A percentile compares a stretch with the other conserved stretches of the same genome.
phyloP scores from a whole-genome alignment of 805 yeast genomes.

The Saccharomycopsis javanensis region DNA sequence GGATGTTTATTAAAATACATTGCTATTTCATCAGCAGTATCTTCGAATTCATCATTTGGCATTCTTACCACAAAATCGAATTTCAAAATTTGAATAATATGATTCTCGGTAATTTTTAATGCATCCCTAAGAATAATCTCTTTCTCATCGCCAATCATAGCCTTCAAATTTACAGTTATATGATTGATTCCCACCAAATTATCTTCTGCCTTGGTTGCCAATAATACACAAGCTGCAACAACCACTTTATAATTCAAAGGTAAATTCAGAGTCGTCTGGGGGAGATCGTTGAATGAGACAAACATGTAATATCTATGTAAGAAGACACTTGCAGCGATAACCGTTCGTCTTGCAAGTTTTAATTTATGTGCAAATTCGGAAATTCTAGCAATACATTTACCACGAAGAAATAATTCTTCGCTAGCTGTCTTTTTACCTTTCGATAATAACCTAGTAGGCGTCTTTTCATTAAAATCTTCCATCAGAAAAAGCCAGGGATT shows the following conservation, averaged over 20 bases:
- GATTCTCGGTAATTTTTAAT: constrained; percentile 13
- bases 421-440: not conserved
- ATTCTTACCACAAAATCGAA: constrained; percentile 13
- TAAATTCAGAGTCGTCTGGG: not conserved
- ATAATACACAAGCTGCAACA: constrained; percentile 15
- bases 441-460: constrained; percentile 8
- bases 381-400: constrained; percentile 7
- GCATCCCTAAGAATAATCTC: constrained; percentile 13
- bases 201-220: constrained; percentile 20
- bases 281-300: constrained; percentile 7
- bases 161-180: constrained; percentile 10
- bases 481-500: constrained; percentile 16
- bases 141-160: constrained; percentile 10
- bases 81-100: constrained; percentile 10
- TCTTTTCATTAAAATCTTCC: constrained; percentile 12
- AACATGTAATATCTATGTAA: constrained; percentile 17
- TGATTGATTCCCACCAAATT: constrained; percentile 11
- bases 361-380: constrained; percentile 9
- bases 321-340: constrained; percentile 11
- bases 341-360: constrained; percentile 10
- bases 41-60: constrained; percentile 15
- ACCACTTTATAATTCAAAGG: constrained; percentile 14
- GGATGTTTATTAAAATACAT: not conserved
- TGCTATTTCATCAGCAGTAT: not conserved
- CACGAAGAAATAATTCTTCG: constrained; percentile 12